Percentiles rank a stretch among this genome's conserved stretches.
phyloP scores from a whole-genome alignment of 257 asterid genomes.

The Fraxinus anomala region DNA sequence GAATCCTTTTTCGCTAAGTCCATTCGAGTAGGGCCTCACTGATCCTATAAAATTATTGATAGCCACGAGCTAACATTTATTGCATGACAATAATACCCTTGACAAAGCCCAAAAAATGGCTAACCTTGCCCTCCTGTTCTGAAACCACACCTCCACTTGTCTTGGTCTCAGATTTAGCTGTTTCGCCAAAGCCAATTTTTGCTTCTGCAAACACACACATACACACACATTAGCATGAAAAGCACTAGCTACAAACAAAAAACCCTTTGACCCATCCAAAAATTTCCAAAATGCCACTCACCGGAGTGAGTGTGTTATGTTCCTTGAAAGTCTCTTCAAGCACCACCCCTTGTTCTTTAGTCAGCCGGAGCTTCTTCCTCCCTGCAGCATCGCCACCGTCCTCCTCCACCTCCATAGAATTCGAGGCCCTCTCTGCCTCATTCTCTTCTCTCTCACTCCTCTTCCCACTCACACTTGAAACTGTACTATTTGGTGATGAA shows the following conservation, averaged over 20 bases:
- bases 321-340: slow-evolving; percentile 93
- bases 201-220: slow-evolving; percentile 59
- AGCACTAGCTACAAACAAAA: slow-evolving; percentile 12
- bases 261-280: slow-evolving; percentile 19
- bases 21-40: neutral
- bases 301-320: slow-evolving; percentile 89
- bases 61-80: neutral
- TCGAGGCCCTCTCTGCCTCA: slow-evolving; percentile 72
- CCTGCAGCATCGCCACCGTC: slow-evolving; percentile 75
- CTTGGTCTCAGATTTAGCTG: slow-evolving; percentile 84
- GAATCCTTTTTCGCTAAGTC: neutral
- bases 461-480: slow-evolving; percentile 90
- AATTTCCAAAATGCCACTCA: slow-evolving; percentile 43
- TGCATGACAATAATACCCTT: slow-evolving; percentile 40
- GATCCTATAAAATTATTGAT: neutral
- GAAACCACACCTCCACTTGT: slow-evolving; percentile 99
- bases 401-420: slow-evolving; percentile 73
- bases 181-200: slow-evolving; percentile 80
- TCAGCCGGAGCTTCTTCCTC: slow-evolving; percentile 87
- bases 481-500: slow-evolving; percentile 93
- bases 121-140: slow-evolving; percentile 97
- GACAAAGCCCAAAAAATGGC: slow-evolving; percentile 19
- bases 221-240: neutral
- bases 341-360: slow-evolving; percentile 89
- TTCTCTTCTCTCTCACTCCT: slow-evolving; percentile 80